Evolutionary conservation across 495 filamentous ascomycete species (phyloP), one percentile per base, ranked within the genome.

Genomic region (Tuber microsphaerosporum): DNA sequence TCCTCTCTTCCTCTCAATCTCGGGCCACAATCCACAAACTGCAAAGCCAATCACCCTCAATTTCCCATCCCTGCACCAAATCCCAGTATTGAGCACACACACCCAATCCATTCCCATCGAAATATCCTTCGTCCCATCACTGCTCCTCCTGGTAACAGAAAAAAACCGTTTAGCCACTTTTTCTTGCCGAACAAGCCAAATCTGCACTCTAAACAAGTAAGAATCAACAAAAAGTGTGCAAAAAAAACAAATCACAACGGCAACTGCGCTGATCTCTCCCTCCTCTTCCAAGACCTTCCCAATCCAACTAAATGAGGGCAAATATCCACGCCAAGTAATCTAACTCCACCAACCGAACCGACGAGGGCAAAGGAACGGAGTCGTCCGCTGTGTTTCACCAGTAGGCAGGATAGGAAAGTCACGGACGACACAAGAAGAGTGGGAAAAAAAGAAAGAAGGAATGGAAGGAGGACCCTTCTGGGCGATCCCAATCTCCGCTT

Each of bases 1-100:
- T 31, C n/a, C n/a, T 14, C n/a, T 16, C 4, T 16, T 61, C 51
- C n/a, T 61, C 51, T 26, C 56, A 65, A 65, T 65, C 26, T 65
- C 56, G 56, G 56, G 56, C 26, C 56, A 65, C 56, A 65, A 65
- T 19, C 56, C 56, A 65, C 56, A 65, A 65, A 31, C 56, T 65
- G 56, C 56, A 65, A 34, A 65, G 26, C 56, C 56, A 65, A 65
- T 65, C 56, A 65, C 56, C 56, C 56, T 65, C 56, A 65, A 65
- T 65, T 65, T 65, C 56, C 56, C 56, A 65, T 65, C 56, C 56
- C 56, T 65, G 56, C 56, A 65, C 56, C 56, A 34, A 31, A 65
- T 65, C 56, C 56, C 26, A 34, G 56, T 2, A n/a, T 17, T 16
- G 14, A 65, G 56, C 56, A 34, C 45, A 45, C 56, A 34, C 56